Evolutionary conservation across 2,329 filamentous ascomycete genomes (phyloP).

Genomic region (Colletotrichum tropicale): DNA sequence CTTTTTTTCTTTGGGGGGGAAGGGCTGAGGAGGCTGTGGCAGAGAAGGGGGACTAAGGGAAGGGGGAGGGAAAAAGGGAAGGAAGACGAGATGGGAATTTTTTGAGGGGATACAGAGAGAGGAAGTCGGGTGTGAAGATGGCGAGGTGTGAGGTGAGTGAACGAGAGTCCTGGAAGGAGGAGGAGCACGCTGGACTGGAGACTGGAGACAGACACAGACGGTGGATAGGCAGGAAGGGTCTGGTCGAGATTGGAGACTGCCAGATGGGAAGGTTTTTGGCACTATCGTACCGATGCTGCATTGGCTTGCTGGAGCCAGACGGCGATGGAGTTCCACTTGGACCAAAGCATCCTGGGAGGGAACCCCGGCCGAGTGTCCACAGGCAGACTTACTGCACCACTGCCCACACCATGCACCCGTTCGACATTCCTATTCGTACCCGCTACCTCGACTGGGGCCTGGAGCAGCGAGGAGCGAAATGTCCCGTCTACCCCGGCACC

Average conservation of each 20-base stretch:
- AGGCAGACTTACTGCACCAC: background rate
- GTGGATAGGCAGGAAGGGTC: background rate
- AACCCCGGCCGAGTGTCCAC: background rate
- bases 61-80: background rate
- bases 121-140: background rate
- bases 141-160: background rate
- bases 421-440: background rate
- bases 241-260: slow-evolving; percentile 19
- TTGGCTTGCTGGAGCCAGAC: slow-evolving; percentile 16
- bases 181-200: background rate
- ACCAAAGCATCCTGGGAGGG: background rate
- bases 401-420: background rate
- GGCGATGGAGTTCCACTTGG: slow-evolving; percentile 16
- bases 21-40: slow-evolving; percentile 19
- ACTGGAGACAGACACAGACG: background rate
- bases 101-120: slow-evolving; percentile 20
- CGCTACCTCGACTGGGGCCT: background rate
- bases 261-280: slow-evolving; percentile 20
- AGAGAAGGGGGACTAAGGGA: background rate
- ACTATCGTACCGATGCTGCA: slow-evolving; percentile 20
- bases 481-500: background rate
- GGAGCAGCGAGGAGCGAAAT: background rate
- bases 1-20: background rate
- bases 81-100: slow-evolving; percentile 4
- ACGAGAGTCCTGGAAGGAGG: background rate